Evolutionary conservation across 2,329 filamentous ascomycete genomes (phyloP), one percentile per base, ranked within the genome.

Genomic region (Rutstroemia sydowiana): DNA sequence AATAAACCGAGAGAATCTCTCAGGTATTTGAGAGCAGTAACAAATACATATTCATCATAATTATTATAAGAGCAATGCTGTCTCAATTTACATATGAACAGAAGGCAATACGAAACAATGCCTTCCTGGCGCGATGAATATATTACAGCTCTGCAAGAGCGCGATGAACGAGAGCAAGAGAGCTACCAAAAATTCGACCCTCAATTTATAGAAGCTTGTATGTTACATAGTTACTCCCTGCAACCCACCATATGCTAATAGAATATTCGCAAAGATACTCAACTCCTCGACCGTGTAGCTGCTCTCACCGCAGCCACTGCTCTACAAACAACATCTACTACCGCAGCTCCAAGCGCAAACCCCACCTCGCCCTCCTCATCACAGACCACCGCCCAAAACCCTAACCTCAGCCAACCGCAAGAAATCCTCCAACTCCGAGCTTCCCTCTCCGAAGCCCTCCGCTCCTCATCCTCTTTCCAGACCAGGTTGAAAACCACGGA

Each of bases 151-250:
- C 75, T 97, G 59, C 78, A 82, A 60, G 83, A 85, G 62, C 76
- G 82, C 57, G 87, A 88, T 62, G 77, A 82, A 63, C 77, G 81
- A 57, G 85, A 89, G 64, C 77, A 81, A 63, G 75, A 74, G 52
- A 80, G 83, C 60, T 71, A 74, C 53, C 76, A 72, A 59, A 74
- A 76, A 5, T 72, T 81, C 55, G 79, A 81, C 59, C 72, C 73
- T 63, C 77, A 82, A 48, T 78, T 95, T 55, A 86, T 95, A 63
- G 78, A 89, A 66, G 84, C 87, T 56, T 95, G 91, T 95, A 67
- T 60, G 80, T 57, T 48, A 52, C 18, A 48, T 26, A 30, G 37
- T 26, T 11, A 26, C 14, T 42, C n/a, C 28, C 20, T 16, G 18
- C 32, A 51, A 46, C 20, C 28, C 28, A 28, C 21, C 30, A 9